These are phyloP conservation scores for Tephrocybe sp. DNA, from an alignment of 768 basidiomycete species.

Conservation along the genomic window DNA sequence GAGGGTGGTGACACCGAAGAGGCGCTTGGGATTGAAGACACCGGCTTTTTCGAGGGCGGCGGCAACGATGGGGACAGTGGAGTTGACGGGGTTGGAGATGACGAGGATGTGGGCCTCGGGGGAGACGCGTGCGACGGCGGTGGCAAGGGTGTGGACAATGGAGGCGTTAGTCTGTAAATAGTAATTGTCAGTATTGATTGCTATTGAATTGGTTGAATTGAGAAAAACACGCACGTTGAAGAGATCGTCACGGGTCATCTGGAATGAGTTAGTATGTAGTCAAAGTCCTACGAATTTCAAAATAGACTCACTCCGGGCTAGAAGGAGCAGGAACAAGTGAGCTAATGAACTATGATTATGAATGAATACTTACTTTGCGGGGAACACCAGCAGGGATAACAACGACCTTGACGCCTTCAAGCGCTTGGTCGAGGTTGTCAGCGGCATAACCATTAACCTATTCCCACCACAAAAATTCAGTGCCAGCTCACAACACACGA, in stretches of 20 bases:
- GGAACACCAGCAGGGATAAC: slow-evolving; percentile 99
- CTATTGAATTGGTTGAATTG: background rate
- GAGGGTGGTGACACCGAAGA: slow-evolving; percentile 98
- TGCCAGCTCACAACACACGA: background rate
- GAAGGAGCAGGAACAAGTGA: slow-evolving; percentile 15
- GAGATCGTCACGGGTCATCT: slow-evolving; percentile 97
- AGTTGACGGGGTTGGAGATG: slow-evolving; percentile 99
- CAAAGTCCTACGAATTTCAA: slow-evolving; percentile 5
- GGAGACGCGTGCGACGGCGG: slow-evolving; percentile 79
- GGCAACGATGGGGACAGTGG: slow-evolving; percentile 96
- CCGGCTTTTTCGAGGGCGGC: slow-evolving; percentile 88
- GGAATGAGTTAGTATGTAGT: slow-evolving; percentile 23
- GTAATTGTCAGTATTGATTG: background rate
- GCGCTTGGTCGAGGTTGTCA: slow-evolving; percentile 85
- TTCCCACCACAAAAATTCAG: slow-evolving; percentile 4
- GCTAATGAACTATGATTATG: slow-evolving; percentile 18
- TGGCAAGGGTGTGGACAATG: slow-evolving; percentile 94
- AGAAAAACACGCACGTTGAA: slow-evolving; percentile 72
- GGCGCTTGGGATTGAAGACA: slow-evolving; percentile 81
- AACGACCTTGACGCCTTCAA: slow-evolving; percentile 88
- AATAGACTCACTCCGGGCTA: slow-evolving; percentile 77
- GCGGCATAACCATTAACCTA: slow-evolving; percentile 80
- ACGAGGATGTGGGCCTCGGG: slow-evolving; percentile 93
- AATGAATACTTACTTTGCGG: slow-evolving; percentile 70
- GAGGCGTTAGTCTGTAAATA: slow-evolving; percentile 84